Conservation (phyloP, 495 filamentous ascomycete species). For the Sphaerosporella brunnea region DNA sequence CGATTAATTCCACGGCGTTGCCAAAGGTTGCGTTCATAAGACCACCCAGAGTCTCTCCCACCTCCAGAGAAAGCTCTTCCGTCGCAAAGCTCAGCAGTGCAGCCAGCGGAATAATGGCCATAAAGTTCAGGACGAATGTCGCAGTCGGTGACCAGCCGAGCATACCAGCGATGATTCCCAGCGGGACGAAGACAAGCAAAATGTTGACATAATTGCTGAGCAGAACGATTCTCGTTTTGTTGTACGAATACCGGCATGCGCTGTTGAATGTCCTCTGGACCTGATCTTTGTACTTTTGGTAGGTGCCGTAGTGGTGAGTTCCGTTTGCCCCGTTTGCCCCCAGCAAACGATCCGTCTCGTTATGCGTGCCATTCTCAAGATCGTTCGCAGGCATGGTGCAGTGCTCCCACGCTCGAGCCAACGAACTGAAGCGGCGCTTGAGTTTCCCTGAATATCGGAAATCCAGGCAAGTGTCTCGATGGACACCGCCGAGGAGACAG, state of each 20-base stretch:
- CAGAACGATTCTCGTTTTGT: conserved; percentile 36
- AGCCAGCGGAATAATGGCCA: conserved; percentile 87
- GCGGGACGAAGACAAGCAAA: conserved; percentile 72
- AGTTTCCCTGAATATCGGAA: background rate
- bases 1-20: background rate
- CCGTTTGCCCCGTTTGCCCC: background rate
- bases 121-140: conserved; percentile 80
- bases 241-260: conserved; percentile 24
- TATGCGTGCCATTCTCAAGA: background rate
- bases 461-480: background rate
- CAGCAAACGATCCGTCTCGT: background rate
- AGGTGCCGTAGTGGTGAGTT: background rate
- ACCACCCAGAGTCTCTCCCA: conserved; percentile 82
- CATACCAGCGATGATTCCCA: conserved; percentile 65
- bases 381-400: background rate
- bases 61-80: conserved; percentile 65
- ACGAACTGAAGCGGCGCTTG: background rate
- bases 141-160: conserved; percentile 55
- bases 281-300: background rate
- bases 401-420: background rate
- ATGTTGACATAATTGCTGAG: conserved; percentile 60
- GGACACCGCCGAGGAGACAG: background rate
- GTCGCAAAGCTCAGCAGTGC: conserved; percentile 89
- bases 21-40: conserved; percentile 54
- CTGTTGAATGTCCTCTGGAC: background rate